A percentile compares a stretch with the other conserved stretches of the same genome.
Conservation (phyloP, 352 stramenopile genomes). For the Phytopythium helicoides region DNA sequence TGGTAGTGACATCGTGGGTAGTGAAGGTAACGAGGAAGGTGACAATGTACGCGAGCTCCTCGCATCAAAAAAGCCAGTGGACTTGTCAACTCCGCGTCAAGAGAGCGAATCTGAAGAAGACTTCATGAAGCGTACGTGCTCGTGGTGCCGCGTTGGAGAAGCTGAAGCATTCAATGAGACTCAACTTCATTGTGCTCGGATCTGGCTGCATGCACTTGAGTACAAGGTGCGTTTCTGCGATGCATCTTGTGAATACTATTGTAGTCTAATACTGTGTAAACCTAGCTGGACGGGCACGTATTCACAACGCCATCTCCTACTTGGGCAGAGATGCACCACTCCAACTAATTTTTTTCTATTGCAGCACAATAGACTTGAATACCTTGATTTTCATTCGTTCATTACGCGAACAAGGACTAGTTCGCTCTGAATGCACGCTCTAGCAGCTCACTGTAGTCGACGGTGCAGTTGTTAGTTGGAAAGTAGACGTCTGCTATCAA, state of each 20-base stretch:
- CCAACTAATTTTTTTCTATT: constrained; percentile 7
- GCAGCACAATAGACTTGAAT: no score
- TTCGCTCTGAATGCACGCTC: constrained; percentile 56
- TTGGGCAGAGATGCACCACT: constrained; percentile 36
- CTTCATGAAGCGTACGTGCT: constrained; percentile 79
- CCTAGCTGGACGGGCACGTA: constrained; percentile 64
- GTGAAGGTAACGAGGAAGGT: not conserved
- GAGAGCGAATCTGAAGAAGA: constrained; percentile 60
- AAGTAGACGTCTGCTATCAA: constrained; percentile 70
- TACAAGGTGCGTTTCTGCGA: constrained; percentile 61
- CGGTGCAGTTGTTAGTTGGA: constrained; percentile 59
- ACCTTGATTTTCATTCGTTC: no score
- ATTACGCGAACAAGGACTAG: no score
- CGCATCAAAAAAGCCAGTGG: constrained; percentile 33
- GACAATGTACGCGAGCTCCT: constrained; percentile 10
- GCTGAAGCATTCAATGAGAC: constrained; percentile 78
- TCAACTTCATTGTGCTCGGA: constrained; percentile 82
- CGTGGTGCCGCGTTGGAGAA: constrained; percentile 65
- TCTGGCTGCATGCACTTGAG: constrained; percentile 85
- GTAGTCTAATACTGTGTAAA: constrained; percentile 5
- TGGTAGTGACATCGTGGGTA: not conserved
- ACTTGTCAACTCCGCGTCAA: constrained; percentile 52
- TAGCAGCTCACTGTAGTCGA: constrained; percentile 70
- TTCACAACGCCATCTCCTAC: constrained; percentile 56
- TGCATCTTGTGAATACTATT: no score